phyloP scores from a whole-genome alignment of 352 stramenopile species.

The Peronospora belbahrii region DNA sequence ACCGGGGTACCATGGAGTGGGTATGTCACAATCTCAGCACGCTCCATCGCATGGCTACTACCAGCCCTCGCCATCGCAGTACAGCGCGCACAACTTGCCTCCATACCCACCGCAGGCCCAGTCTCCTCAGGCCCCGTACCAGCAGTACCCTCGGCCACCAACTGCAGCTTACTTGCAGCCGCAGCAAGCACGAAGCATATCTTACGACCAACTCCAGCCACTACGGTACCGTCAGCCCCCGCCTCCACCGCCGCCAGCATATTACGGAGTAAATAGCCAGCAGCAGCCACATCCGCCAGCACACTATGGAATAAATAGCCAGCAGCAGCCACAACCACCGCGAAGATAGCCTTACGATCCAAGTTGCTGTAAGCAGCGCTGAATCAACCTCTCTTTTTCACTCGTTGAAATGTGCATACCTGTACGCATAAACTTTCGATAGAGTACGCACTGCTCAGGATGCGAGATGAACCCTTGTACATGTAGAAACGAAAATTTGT shows the following conservation, averaged over 20 bases:
- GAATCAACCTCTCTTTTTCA: constrained; percentile 5
- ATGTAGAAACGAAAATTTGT: neutral
- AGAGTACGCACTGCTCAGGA: neutral
- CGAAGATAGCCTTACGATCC: constrained; percentile 28
- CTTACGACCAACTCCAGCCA: constrained; percentile 11
- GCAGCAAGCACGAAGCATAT: constrained; percentile 5
- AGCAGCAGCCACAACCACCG: constrained; percentile 12
- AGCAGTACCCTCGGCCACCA: constrained; percentile 21
- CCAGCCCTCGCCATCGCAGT: constrained; percentile 21
- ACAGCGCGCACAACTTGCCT: constrained; percentile 24
- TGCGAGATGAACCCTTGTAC: neutral
- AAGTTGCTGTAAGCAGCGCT: constrained; percentile 22
- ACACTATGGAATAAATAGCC: constrained; percentile 17
- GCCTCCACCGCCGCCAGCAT: constrained; percentile 9
- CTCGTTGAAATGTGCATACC: constrained; percentile 20
- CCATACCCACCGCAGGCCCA: constrained; percentile 20
- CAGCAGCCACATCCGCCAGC: constrained; percentile 7
- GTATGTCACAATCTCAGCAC: constrained; percentile 22
- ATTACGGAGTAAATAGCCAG: constrained; percentile 16
- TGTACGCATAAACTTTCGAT: neutral
- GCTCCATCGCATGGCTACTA: constrained; percentile 17
- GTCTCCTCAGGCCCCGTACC: constrained; percentile 14
- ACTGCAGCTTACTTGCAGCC: constrained; percentile 11
- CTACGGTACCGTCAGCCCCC: constrained; percentile 11
- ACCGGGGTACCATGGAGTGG: constrained; percentile 19